Base-by-base conservation (phyloP, 371 early-diverging fungal species). In the Mortierella sp. region DNA sequence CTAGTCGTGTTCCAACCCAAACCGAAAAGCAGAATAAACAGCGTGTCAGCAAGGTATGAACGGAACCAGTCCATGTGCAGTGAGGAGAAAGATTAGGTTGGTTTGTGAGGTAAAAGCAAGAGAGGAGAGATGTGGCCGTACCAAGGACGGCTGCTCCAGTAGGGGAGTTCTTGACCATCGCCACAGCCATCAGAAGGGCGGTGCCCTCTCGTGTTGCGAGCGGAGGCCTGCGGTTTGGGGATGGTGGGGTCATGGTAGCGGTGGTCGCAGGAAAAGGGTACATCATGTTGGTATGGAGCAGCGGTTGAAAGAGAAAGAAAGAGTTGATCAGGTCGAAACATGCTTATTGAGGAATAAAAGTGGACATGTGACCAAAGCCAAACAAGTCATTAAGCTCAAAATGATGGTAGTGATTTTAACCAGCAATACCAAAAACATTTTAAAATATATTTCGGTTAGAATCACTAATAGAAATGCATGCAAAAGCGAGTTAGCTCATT, bases 121-220 rank as follows among this genome's bases (percentile, higher is more conserved):
- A 19, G 7, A 4, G 48, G 7, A 48, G 19, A 10, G 14, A 16
- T 0, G 1, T 29, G 11, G 29, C 14, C 29, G 29, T 41, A 71
- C 71, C 71, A n/a, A 47, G 14, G 9, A 39, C 52, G 5, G 41
- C 50, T 16, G 41, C 40, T 34, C 65, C 71, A 24, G 10, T 29
- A 9, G 72, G 53, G 13, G 72, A 47, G 14, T 45, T 70, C n/a
- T 61, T 58, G 63, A 70, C 37, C 31, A 72, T 40, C 14, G 34
- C 72, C 5, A 64, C 19, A 0, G 72, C 72, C 19, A 72, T n/a
- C 29, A n/a, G 4, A 19, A 47, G 22, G 9, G 8, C 50, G 5
- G 34, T n/a, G 9, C 43, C 14, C 11, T 41, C 44, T 4, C 16
- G 43, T 14, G 26, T 13, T 44, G 70, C 4, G 61, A 8, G 19